Percentiles rank a stretch among this genome's conserved stretches.
phyloP scores from a whole-genome alignment of 2,329 filamentous ascomycete species.

The Niveomyces coronatus region DNA sequence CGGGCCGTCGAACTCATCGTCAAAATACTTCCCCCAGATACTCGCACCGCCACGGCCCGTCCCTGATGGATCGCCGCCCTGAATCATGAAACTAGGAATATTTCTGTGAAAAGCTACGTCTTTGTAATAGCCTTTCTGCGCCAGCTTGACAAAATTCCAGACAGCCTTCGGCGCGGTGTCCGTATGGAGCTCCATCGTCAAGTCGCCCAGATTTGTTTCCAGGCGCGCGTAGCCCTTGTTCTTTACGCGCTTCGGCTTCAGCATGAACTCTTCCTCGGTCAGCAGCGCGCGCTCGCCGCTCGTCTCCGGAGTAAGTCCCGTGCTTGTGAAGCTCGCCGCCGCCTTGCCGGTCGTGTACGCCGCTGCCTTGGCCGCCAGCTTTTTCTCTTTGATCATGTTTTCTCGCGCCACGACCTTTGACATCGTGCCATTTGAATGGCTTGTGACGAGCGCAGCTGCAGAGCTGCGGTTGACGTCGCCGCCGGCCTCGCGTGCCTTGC shows the following conservation, averaged over 20 bases:
- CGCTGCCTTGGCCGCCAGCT: constrained; percentile 71
- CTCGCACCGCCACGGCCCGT: constrained; percentile 84
- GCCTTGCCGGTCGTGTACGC: constrained; percentile 83
- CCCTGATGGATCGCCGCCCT: constrained; percentile 88
- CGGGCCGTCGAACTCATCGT: constrained; percentile 87
- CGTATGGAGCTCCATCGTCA: constrained; percentile 83
- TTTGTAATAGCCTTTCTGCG: constrained; percentile 84
- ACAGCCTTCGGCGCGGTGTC: constrained; percentile 88
- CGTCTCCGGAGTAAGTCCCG: constrained; percentile 84
- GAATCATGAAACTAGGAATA: constrained; percentile 95
- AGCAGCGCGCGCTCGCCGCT: constrained; percentile 77
- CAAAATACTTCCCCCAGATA: constrained; percentile 90
- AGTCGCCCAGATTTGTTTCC: constrained; percentile 70
- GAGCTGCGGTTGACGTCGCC: constrained; percentile 45
- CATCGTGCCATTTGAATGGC: constrained; percentile 12
- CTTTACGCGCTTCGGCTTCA: constrained; percentile 81
- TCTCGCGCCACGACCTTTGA: constrained; percentile 23
- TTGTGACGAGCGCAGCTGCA: constrained; percentile 30
- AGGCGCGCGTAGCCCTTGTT: constrained; percentile 86
- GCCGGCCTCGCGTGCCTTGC: constrained; percentile 58
- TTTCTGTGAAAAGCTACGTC: constrained; percentile 82
- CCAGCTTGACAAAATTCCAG: constrained; percentile 89
- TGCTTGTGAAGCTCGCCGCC: constrained; percentile 91
- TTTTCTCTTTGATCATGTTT: constrained; percentile 41
- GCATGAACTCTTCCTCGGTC: constrained; percentile 92